Evolutionary conservation across 306 rosid genomes (phyloP).

Genomic region (Casuarina equisetifolia): DNA sequence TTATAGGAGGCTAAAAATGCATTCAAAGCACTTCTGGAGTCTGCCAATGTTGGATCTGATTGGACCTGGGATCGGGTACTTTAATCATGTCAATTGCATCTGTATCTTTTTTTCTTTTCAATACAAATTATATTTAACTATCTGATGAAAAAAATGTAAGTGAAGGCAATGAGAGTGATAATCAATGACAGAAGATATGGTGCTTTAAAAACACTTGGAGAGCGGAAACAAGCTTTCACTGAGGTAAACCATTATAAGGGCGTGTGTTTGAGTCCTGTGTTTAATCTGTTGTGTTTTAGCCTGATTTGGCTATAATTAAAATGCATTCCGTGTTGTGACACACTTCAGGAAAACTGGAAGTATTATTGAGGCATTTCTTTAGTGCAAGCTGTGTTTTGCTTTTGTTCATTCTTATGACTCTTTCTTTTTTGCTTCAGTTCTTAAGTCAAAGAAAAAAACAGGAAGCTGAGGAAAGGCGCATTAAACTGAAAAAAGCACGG

Average conservation of each 20-base stretch:
- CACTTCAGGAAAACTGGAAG: background rate
- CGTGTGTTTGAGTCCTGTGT: slow-evolving; percentile 4
- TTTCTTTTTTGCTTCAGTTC: slow-evolving; percentile 50
- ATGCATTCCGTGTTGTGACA: background rate
- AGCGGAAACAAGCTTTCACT: slow-evolving; percentile 88
- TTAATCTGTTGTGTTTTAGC: background rate
- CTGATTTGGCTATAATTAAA: background rate
- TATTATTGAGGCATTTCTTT: background rate
- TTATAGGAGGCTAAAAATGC: slow-evolving; percentile 86
- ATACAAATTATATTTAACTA: background rate
- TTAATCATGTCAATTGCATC: slow-evolving; percentile 2
- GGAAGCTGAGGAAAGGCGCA: slow-evolving; percentile 78
- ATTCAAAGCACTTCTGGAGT: slow-evolving; percentile 80
- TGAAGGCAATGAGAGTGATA: slow-evolving; percentile 86
- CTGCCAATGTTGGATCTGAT: slow-evolving; percentile 83
- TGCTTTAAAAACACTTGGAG: slow-evolving; percentile 85
- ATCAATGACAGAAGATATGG: slow-evolving; percentile 91
- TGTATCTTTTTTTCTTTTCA: background rate
- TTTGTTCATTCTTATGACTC: background rate
- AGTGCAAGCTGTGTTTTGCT: background rate
- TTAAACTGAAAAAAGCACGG: slow-evolving; percentile 73
- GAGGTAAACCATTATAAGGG: slow-evolving; percentile 57
- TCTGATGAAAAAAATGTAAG: slow-evolving; percentile 23
- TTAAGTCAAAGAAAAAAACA: slow-evolving; percentile 74
- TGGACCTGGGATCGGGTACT: slow-evolving; percentile 99